Evolutionary conservation across 2,329 filamentous ascomycete genomes (phyloP), one percentile per base, ranked within the genome.

Genomic region (Ascochyta pisi): DNA sequence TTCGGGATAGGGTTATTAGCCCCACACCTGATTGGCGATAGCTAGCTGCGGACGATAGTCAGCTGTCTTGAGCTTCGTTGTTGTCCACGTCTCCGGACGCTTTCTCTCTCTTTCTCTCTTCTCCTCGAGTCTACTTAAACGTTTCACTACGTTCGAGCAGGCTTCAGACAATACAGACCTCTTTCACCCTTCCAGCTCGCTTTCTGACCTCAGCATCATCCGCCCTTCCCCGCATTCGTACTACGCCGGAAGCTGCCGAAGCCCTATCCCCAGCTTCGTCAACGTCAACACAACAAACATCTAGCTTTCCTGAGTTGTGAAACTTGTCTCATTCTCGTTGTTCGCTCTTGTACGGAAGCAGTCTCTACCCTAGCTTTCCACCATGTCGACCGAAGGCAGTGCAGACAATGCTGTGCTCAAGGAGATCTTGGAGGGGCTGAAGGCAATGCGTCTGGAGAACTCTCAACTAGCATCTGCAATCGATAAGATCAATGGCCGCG

Each of bases 401-500:
- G 61, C 68, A 55, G 70, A 66, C 67, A 70, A 74, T 67, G 65
- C 65, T 60, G 67, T 83, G 41, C 76, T 86, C 54, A 80, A 81
- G 61, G 81, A 84, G 71, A 84, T 88, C 63, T 77, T 87, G 23
- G 73, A 78, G 37, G 80, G 80, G 37, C 71, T 88, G 53, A 83
- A 81, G 64, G 77, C 78, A n/a, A 73, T 88, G 56, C 81, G 85
- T 58, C 70, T 78, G 61, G 85, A 85, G 54, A 84, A 87, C 65
- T 74, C 77, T 39, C 76, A 82, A 35, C 79, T 88, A 40, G 78
- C 83, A 34, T 79, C 83, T 40, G 79, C 81, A 45, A 81, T 88
- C 38, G 84, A 87, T 71, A 79, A 80, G 39, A 86, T 88, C 73
- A 83, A 85, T 63, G 84, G 84, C 46, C 81, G 84, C 51, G 82